These are phyloP conservation scores for Capsicum pubescens DNA, from an alignment of 257 asterid genomes.

Conservation along the genomic window DNA sequence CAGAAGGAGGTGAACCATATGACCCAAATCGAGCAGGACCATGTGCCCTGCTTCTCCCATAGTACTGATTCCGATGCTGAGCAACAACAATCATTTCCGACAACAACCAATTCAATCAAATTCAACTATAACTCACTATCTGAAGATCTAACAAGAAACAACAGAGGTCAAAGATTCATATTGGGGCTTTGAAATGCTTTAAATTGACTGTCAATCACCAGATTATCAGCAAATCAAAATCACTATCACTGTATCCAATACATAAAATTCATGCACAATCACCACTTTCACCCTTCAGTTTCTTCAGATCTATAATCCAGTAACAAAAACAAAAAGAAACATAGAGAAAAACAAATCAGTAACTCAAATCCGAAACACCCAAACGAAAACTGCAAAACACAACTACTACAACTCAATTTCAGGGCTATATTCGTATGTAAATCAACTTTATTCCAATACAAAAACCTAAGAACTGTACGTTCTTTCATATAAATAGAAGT, in stretches of 20 bases:
- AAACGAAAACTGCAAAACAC: background rate
- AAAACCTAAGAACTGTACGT: background rate
- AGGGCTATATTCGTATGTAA: background rate
- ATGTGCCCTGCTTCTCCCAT: constrained; percentile 39
- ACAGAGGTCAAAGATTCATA: constrained; percentile 48
- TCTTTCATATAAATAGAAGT: background rate
- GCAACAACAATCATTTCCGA: constrained; percentile 74
- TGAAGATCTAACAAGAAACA: constrained; percentile 24
- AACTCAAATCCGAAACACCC: background rate
- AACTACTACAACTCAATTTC: background rate
- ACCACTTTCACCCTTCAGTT: constrained; percentile 46
- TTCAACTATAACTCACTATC: constrained; percentile 30
- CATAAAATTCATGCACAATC: constrained; percentile 39
- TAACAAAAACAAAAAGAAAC: constrained; percentile 17
- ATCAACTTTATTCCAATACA: background rate
- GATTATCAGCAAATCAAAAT: constrained; percentile 59
- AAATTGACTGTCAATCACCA: constrained; percentile 68
- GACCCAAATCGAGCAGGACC: constrained; percentile 45
- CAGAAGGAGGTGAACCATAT: constrained; percentile 43
- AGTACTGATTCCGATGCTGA: constrained; percentile 64
- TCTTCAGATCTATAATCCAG: constrained; percentile 74
- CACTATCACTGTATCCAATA: constrained; percentile 34
- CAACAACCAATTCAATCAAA: constrained; percentile 21
- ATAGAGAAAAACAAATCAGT: background rate
- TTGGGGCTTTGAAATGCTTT: background rate